Conservation (phyloP, 371 early-diverging fungal species). For the Mortierella sp. region DNA sequence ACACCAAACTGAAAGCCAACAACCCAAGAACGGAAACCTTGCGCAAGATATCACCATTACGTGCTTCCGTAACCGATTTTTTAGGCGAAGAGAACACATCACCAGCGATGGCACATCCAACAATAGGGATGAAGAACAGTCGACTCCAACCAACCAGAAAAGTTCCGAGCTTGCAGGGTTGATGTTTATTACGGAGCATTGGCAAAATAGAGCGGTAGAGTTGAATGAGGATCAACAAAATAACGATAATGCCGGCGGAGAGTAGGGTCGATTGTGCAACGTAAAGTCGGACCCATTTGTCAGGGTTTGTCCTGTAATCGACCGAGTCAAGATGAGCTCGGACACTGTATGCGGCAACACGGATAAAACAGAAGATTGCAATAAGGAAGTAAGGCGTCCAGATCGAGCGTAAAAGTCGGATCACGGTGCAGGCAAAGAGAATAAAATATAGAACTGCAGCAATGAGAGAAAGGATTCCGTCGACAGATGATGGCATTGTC, state of each 20-base stretch:
- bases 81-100: constrained; percentile 8
- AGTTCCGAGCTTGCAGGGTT: constrained; percentile 9
- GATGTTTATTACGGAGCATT: constrained; percentile 15
- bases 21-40: constrained; percentile 13
- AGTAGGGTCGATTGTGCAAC: constrained; percentile 14
- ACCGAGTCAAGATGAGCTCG: constrained; percentile 31
- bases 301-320: background rate
- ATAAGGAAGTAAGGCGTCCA: constrained; percentile 31
- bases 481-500: background rate
- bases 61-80: background rate
- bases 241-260: constrained; percentile 26
- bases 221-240: constrained; percentile 24
- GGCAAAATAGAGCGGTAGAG: constrained; percentile 32
- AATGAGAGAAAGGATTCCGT: constrained; percentile 22
- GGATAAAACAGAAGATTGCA: constrained; percentile 28
- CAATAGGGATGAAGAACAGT: constrained; percentile 23
- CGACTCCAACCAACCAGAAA: constrained; percentile 24
- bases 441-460: constrained; percentile 13
- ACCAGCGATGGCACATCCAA: constrained; percentile 17
- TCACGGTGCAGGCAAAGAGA: constrained; percentile 18
- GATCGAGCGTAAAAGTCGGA: constrained; percentile 15
- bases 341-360: constrained; percentile 27
- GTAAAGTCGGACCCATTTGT: constrained; percentile 5
- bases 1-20: constrained; percentile 7
- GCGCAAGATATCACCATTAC: constrained; percentile 11